Conservation (phyloP, 2,329 filamentous ascomycete species). For the Paracamarosporium sp. region DNA sequence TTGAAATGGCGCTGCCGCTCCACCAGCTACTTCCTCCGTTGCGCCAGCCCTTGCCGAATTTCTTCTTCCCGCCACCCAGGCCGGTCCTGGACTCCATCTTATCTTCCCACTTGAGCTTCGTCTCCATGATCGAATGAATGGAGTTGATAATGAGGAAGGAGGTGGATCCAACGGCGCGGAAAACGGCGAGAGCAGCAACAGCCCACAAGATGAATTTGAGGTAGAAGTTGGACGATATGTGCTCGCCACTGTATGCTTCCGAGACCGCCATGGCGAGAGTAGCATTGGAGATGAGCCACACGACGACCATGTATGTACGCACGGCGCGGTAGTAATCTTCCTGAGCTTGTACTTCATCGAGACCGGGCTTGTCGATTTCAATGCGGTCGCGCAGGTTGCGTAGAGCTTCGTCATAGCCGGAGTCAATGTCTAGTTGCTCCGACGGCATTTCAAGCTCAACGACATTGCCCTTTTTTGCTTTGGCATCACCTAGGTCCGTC, state of each 20-base stretch:
- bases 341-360: constrained; percentile 82
- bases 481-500: constrained; percentile 88
- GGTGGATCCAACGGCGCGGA: constrained; percentile 82
- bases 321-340: constrained; percentile 99
- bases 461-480: constrained; percentile 73
- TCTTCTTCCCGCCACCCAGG: constrained; percentile 33
- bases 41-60: constrained; percentile 36
- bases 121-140: constrained; percentile 86
- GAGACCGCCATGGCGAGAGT: constrained; percentile 91
- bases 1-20: constrained; percentile 44
- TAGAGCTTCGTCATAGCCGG: constrained; percentile 94
- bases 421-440: constrained; percentile 97
- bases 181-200: constrained; percentile 84
- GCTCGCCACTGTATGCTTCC: constrained; percentile 77
- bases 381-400: constrained; percentile 93
- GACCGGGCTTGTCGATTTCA: constrained; percentile 70
- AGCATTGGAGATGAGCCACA: constrained; percentile 92
- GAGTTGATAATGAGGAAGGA: constrained; percentile 85
- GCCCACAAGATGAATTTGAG: constrained; percentile 92
- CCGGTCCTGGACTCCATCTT: constrained; percentile 40
- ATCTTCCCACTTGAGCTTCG: constrained; percentile 69
- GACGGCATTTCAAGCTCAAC: constrained; percentile 98
- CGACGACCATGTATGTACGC: constrained; percentile 95
- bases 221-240: constrained; percentile 85
- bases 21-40: constrained; percentile 47